Percentiles rank a stretch among this genome's conserved stretches.
These are phyloP conservation scores for Trichophyton equinum DNA, from an alignment of 2,329 filamentous ascomycete species.

Conservation along the genomic window DNA sequence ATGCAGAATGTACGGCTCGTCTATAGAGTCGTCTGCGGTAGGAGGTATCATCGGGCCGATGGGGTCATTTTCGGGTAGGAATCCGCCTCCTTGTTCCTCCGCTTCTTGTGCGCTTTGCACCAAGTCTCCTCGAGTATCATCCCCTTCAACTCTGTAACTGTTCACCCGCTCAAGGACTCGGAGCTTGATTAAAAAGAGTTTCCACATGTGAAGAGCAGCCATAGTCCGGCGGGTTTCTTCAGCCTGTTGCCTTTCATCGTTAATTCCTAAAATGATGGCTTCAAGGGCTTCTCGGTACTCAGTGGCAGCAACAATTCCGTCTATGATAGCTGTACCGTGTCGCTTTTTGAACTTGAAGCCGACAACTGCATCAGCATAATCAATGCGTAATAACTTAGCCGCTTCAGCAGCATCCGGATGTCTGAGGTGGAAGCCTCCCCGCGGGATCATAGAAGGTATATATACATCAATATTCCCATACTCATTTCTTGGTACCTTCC, in stretches of 20 bases:
- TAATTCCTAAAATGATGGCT: conserved; percentile 55
- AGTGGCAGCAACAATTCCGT: conserved; percentile 61
- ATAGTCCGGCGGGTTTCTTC: conserved; percentile 44
- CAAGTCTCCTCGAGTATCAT: conserved; percentile 25
- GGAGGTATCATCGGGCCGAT: conserved; percentile 11
- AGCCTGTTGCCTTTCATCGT: conserved; percentile 51
- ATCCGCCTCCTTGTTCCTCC: conserved; percentile 26
- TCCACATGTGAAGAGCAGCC: conserved; percentile 45
- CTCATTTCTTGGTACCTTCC: conserved; percentile 51
- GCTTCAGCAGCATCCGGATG: conserved; percentile 53
- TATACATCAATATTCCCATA: conserved; percentile 54
- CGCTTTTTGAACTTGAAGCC: conserved; percentile 81
- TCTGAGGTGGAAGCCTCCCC: conserved; percentile 46
- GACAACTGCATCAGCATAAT: conserved; percentile 80
- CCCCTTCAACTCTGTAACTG: conserved; percentile 35
- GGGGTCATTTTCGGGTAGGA: conserved; percentile 25
- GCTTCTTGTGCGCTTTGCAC: conserved; percentile 19
- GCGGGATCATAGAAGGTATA: conserved; percentile 50
- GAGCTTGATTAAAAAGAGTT: conserved; percentile 48
- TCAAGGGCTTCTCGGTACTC: conserved; percentile 61
- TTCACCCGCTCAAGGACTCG: conserved; percentile 62
- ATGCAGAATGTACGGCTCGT: background rate
- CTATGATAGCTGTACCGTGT: conserved; percentile 70
- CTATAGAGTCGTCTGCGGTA: conserved; percentile 11
- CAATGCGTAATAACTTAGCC: conserved; percentile 61